Evolutionary conservation across 371 early-diverging fungal species (phyloP), one percentile per base, ranked within the genome.

Genomic region (Dipsacomyces acuminosporus): DNA sequence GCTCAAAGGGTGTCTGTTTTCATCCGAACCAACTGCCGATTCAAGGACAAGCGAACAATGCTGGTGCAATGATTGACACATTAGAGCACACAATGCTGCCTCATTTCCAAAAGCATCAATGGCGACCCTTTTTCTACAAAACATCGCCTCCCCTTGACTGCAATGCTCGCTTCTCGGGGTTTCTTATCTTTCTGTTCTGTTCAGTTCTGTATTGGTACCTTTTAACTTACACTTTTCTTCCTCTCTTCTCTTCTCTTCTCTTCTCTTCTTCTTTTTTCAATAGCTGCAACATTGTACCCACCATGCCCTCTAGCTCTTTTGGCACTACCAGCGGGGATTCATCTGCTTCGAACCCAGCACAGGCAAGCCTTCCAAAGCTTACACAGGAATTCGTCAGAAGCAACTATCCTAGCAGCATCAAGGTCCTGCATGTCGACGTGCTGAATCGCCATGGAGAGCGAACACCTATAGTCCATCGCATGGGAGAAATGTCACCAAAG

Each of bases 361-460:
- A 58, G 40, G 69, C 69, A 21, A 54, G 49, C 24, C 54, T 64
- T 45, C 71, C 71, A 8, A 34, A 20, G 41, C 66, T 71, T 13
- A 53, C 66, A 8, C 51, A 52, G 9, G 66, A 65, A 50, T 71
- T 71, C 48, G 24, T 71, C 9, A 48, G 48, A 3, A 25, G 50
- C 33, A 41, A 67, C 54, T 71, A 71, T 19, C 71, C 71, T 0
- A 18, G 20, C 18, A 8, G 26, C 1, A 21, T 61, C 33, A 26
- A 45, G 21, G 45, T 71, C 7, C 51, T 66, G 25, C 67, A 71
- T 17, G 71, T 82, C 51, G 77, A 78, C 47, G 64, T 81, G 26
- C 70, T 83, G 22, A 77, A 80, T 61, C 74, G 83, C 18, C 82
- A 83, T 54, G 83, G 83, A 75, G 79, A 83, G 61, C 75, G 83